Conservation (phyloP, 202 grass and related monocot genomes). For the Musa balbisiana region DNA sequence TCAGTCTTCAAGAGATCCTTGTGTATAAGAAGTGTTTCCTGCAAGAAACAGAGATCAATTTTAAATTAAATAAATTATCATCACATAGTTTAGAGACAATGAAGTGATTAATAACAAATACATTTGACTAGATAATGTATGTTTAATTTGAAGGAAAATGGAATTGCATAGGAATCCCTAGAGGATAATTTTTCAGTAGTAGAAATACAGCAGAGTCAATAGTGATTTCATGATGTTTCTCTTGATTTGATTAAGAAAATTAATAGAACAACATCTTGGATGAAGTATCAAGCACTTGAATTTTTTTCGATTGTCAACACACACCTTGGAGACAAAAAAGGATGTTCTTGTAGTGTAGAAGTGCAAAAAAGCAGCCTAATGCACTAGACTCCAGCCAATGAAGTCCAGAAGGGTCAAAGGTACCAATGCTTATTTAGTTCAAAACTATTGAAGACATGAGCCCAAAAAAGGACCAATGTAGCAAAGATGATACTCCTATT, state of each 20-base stretch:
- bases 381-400: background rate
- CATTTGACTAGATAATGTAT: no score
- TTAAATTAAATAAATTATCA: background rate
- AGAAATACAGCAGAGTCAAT: background rate
- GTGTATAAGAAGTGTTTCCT: constrained; percentile 98
- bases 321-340: background rate
- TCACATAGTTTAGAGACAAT: background rate
- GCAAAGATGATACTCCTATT: background rate
- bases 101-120: background rate
- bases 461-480: background rate
- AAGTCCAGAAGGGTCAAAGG: background rate
- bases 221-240: background rate
- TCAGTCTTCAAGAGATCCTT: constrained; percentile 55
- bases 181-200: no score
- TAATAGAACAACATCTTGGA: background rate
- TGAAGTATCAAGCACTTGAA: background rate
- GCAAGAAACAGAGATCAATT: constrained; percentile 8
- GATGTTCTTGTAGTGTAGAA: background rate
- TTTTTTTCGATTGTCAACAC: background rate
- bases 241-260: no score
- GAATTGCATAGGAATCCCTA: no score
- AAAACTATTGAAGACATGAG: background rate
- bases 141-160: no score
- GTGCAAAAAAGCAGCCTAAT: background rate
- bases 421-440: background rate